Evolutionary conservation across 2,329 filamentous ascomycete species (phyloP), one percentile per base, ranked within the genome.

Genomic region (Hypoxylon sp.): DNA sequence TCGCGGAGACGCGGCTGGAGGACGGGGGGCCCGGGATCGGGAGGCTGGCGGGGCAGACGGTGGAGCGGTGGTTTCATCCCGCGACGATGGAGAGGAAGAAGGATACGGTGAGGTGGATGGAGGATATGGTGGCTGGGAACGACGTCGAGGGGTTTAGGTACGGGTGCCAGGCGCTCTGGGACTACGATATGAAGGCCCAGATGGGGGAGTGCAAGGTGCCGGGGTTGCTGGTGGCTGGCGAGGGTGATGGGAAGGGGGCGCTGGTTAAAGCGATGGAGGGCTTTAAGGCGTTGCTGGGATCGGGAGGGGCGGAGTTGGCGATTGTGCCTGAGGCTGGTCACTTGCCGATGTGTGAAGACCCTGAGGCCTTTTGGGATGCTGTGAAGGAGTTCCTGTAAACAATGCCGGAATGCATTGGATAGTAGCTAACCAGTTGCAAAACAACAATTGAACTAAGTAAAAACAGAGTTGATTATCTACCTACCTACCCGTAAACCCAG

Each of bases 271-370:
- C 89, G 3, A 96, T 97, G 92, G 87, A 89, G 56, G 87, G 87
- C 13, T 92, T 94, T 84, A 87, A 83, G 56, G 82, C 77, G 0
- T 74, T 79, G 17, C 75, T 92, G 43, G 89, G 89, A 0, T 75
- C 79, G 8, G 74, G 76, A 0, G 86, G 84, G 0, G 84, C 84
- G 0, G 82, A 86, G 61, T 83, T 93, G 68, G 87, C 84, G 74
- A 77, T 91, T 59, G 85, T 96, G 8, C 85, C 91, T 0, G 80
- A 84, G 7, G 88, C 92, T 0, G 93, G 93, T 0, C 93, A 97
- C 79, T 77, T 97, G 72, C 93, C 93, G 0, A 96, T 96, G 91
- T 88, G 88, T 49, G 93, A 96, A 78, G 85, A 87, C 68, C 89
- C 91, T 0, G 78, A 81, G 59, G 87, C 83, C 3, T 93, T 94